Evolutionary conservation across 768 basidiomycete species (phyloP).

Genomic region (Strobilomyces confusus): DNA sequence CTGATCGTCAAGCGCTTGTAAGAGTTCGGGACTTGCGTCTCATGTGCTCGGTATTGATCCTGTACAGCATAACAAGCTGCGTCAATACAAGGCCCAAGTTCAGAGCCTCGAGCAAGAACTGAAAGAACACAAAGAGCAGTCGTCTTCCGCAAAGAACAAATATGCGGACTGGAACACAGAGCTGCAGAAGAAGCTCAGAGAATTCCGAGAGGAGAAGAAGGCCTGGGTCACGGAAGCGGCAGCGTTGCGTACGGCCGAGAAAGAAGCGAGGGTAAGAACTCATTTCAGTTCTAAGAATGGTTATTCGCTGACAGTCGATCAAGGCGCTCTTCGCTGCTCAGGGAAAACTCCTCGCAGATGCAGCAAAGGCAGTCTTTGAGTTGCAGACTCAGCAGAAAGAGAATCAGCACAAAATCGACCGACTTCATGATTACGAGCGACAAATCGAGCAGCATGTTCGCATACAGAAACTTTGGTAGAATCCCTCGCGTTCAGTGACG

Average conservation of each 20-base stretch:
- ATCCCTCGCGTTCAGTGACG: neutral
- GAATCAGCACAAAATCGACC: slow-evolving; percentile 75
- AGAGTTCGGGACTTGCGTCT: slow-evolving; percentile 21
- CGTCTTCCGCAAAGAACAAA: slow-evolving; percentile 68
- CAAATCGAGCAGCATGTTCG: slow-evolving; percentile 79
- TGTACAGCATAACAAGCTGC: slow-evolving; percentile 73
- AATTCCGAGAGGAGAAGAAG: slow-evolving; percentile 76
- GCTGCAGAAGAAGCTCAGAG: slow-evolving; percentile 71
- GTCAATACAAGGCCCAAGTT: slow-evolving; percentile 70
- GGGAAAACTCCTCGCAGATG: slow-evolving; percentile 63
- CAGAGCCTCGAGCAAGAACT: slow-evolving; percentile 64
- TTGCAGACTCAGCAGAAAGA: slow-evolving; percentile 75
- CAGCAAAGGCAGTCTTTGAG: slow-evolving; percentile 62
- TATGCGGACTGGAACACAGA: slow-evolving; percentile 83
- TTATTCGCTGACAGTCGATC: neutral
- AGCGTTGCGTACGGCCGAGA: slow-evolving; percentile 61
- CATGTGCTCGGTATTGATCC: slow-evolving; percentile 4
- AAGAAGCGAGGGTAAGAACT: slow-evolving; percentile 57
- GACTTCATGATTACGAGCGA: slow-evolving; percentile 80
- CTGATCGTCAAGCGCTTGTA: slow-evolving; percentile 79
- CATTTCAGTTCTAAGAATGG: neutral
- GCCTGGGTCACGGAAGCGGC: slow-evolving; percentile 70
- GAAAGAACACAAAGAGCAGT: slow-evolving; percentile 68
- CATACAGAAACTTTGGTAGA: slow-evolving; percentile 76
- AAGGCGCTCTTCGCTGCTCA: slow-evolving; percentile 70